Evolutionary conservation across 179 eudicot species (phyloP).

Genomic region (Gypsophila paniculata): DNA sequence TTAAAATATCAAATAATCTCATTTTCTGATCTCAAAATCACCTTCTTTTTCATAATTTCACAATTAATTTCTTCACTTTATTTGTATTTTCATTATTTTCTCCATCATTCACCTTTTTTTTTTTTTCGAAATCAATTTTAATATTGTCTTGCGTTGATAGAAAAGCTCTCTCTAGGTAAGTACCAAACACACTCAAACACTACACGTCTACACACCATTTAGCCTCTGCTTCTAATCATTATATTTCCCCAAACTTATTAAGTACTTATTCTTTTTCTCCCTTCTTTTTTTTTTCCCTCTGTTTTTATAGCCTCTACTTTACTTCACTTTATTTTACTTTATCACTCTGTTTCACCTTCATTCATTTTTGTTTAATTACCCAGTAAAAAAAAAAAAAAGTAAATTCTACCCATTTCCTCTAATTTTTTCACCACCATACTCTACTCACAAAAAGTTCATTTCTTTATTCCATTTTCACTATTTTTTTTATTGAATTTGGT

Average conservation of each 20-base stretch:
- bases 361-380: neutral
- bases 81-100: too few relatives aligned
- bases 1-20: too few relatives aligned
- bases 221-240: constrained; percentile 35
- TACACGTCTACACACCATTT: constrained; percentile 8
- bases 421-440: too few relatives aligned
- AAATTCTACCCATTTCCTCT: neutral
- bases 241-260: constrained; percentile 12
- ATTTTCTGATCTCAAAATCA: too few relatives aligned
- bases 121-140: too few relatives aligned
- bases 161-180: constrained; percentile 23
- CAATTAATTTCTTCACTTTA: too few relatives aligned
- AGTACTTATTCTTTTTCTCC: constrained; percentile 4
- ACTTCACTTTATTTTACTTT: neutral
- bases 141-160: neutral
- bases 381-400: neutral
- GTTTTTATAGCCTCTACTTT: constrained; percentile 7
- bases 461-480: neutral
- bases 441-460: too few relatives aligned
- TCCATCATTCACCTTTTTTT: too few relatives aligned
- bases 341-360: constrained; percentile 12
- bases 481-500: constrained; percentile 20
- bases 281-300: constrained; percentile 9
- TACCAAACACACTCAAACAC: neutral
- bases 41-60: too few relatives aligned